Conservation (phyloP, 208 protist genomes). For the Leishmania mexicana region DNA sequence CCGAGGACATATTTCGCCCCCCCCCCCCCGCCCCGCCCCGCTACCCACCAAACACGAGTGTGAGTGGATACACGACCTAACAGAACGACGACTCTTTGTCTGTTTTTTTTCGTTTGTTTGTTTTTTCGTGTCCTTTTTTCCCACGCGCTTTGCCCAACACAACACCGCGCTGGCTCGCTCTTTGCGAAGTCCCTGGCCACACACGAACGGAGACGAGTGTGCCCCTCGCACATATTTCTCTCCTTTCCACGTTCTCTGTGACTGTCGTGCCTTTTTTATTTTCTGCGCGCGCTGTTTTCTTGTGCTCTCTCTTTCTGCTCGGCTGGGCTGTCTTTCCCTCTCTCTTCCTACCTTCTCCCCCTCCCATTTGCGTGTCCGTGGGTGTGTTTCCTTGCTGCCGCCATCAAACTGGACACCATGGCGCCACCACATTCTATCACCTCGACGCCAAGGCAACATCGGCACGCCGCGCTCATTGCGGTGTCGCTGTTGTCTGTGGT, state of each 20-base stretch:
- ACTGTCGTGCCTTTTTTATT: not conserved
- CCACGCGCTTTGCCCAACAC: not conserved
- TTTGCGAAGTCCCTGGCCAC: not conserved
- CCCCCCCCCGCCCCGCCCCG: no score
- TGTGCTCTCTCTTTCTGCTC: not conserved
- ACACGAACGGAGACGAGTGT: not conserved
- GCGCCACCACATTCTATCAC: not conserved
- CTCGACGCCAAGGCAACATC: not conserved
- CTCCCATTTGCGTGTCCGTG: not conserved
- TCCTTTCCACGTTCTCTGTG: not conserved
- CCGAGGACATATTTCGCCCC: not conserved
- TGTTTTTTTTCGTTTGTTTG: not conserved
- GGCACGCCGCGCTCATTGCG: not conserved
- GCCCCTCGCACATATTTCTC: not conserved
- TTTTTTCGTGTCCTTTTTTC: not conserved
- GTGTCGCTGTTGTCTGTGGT: conserved; percentile 15
- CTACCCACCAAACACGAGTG: not conserved
- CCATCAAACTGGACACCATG: not conserved
- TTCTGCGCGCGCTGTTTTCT: not conserved
- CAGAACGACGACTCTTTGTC: not conserved
- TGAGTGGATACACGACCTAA: not conserved
- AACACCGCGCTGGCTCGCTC: not conserved
- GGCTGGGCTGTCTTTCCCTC: not conserved
- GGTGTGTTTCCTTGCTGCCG: not conserved
- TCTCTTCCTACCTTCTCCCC: not conserved